Percentiles rank a stretch among this genome's conserved stretches.
These are phyloP conservation scores for Botrytis deweyae DNA, from an alignment of 2,329 filamentous ascomycete species.

Conservation along the genomic window DNA sequence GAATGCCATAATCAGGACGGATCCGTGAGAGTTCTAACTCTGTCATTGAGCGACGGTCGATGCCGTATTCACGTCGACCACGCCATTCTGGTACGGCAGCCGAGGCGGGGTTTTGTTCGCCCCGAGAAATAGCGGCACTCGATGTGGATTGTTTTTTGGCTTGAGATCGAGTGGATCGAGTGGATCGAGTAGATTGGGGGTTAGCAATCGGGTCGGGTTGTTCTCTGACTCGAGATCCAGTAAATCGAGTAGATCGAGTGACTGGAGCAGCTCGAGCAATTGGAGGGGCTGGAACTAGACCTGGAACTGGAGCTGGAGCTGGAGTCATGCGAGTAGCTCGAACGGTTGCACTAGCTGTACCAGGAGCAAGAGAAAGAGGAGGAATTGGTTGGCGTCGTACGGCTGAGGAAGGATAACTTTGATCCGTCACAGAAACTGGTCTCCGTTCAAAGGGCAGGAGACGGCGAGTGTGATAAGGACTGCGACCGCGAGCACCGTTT, in stretches of 20 bases:
- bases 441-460: too few species aligned
- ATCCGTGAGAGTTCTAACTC: neutral
- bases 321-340: neutral
- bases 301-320: neutral
- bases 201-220: too few species aligned
- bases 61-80: too few species aligned
- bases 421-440: rapidly evolving
- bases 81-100: too few species aligned
- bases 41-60: too few species aligned
- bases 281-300: neutral
- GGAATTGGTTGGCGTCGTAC: neutral
- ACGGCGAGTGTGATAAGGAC: too few species aligned
- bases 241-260: neutral
- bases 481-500: neutral
- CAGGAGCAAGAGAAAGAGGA: neutral
- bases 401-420: neutral
- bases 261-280: neutral
- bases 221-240: neutral
- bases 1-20: neutral
- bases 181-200: neutral
- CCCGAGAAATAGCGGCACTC: too few species aligned
- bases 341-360: neutral
- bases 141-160: neutral
- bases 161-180: neutral
- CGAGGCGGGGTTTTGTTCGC: too few species aligned